Evolutionary conservation across 257 asterid genomes (phyloP).

Genomic region (Solanum verrucosum): DNA sequence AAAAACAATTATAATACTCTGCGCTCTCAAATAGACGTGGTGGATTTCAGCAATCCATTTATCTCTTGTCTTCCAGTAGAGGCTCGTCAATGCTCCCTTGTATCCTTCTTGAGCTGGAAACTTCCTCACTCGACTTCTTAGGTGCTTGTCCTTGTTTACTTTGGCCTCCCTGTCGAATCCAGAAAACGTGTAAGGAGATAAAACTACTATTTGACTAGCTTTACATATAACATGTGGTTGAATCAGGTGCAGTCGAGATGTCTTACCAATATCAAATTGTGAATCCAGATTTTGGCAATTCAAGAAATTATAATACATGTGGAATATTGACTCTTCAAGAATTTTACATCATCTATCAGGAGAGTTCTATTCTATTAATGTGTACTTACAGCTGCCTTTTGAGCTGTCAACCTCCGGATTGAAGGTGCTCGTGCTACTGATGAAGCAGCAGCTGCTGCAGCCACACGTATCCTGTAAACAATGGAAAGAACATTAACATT

Average conservation of each 20-base stretch:
- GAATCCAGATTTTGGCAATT: too few species aligned
- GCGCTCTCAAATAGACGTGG: not conserved
- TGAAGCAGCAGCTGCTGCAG: slow-evolving; percentile 93
- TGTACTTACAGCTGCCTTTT: slow-evolving; percentile 61
- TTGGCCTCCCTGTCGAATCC: slow-evolving; percentile 46
- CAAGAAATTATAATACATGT: too few species aligned
- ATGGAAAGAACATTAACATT: not conserved
- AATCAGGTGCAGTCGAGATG: not conserved
- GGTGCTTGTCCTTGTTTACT: slow-evolving; percentile 36
- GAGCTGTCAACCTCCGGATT: slow-evolving; percentile 42
- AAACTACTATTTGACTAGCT: not conserved
- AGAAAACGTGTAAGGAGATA: not conserved
- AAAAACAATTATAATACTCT: not conserved
- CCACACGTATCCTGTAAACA: slow-evolving; percentile 72
- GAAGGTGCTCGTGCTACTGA: slow-evolving; percentile 82
- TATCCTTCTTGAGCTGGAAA: slow-evolving; percentile 13
- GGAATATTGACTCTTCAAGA: not conserved
- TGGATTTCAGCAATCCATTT: not conserved
- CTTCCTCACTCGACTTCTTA: slow-evolving; percentile 36
- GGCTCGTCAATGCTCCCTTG: slow-evolving; percentile 27
- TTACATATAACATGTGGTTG: not conserved
- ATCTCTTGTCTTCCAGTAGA: slow-evolving; percentile 19
- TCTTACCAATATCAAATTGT: not conserved
- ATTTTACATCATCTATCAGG: not conserved
- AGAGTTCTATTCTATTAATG: not conserved